A percentile compares a stretch with the other conserved stretches of the same genome.
Evolutionary conservation across 305 asterid species (phyloP).

Genomic region (Coffea humblotiana): DNA sequence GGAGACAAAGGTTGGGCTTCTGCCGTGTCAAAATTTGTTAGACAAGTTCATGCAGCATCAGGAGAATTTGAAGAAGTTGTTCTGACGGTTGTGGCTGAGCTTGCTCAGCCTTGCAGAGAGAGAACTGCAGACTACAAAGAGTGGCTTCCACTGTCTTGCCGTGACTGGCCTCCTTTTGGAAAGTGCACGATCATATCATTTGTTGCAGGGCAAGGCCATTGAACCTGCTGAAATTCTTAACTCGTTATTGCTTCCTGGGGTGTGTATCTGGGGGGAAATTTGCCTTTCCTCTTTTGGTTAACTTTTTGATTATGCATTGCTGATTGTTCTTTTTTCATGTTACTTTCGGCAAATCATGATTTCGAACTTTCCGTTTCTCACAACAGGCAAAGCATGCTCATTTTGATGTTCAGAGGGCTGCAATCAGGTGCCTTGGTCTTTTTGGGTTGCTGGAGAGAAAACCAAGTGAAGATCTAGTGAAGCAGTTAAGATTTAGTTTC

Average conservation of each 20-base stretch:
- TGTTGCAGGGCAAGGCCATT: constrained; percentile 70
- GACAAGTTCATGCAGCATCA: constrained; percentile 67
- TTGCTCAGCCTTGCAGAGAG: constrained; percentile 93
- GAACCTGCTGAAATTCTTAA: constrained; percentile 79
- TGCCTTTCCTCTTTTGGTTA: neutral
- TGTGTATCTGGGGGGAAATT: constrained; percentile 35
- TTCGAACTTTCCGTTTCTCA: constrained; percentile 6
- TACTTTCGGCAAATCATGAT: neutral
- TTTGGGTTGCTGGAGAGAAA: constrained; percentile 76
- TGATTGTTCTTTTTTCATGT: neutral
- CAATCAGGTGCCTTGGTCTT: constrained; percentile 89
- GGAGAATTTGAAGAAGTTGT: constrained; percentile 92
- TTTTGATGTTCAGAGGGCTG: constrained; percentile 89
- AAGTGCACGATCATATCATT: constrained; percentile 62
- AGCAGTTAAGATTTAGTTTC: constrained; percentile 70
- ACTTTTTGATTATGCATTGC: neutral
- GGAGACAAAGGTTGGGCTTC: constrained; percentile 97
- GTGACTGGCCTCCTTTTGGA: constrained; percentile 80
- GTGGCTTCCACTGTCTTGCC: constrained; percentile 94
- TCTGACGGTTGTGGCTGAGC: constrained; percentile 68
- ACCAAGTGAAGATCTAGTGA: constrained; percentile 65
- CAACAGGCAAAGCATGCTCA: constrained; percentile 77
- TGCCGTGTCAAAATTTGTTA: constrained; percentile 78
- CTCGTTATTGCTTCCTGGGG: constrained; percentile 94
- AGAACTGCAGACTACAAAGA: constrained; percentile 85